Evolutionary conservation across 2,329 filamentous ascomycete genomes (phyloP), one percentile per base, ranked within the genome.

Genomic region (Bipolaris bicolor): DNA sequence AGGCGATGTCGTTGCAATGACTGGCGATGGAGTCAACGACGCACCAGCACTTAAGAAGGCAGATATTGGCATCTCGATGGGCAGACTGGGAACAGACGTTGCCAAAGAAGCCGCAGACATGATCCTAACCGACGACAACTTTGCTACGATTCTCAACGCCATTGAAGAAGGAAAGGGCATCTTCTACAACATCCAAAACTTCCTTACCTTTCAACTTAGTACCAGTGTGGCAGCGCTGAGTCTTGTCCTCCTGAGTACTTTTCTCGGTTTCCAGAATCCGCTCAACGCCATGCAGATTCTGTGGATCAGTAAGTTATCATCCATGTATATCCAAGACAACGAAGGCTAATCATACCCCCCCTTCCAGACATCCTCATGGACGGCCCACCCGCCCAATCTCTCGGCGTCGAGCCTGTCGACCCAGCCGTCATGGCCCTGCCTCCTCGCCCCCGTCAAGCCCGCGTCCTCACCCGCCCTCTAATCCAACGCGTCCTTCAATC

Each of bases 181-280:
- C 67, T 99, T 99, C 79, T 97, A 95, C 84, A 99, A 99, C 77
- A 98, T 99, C 65, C 95, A 99, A 74, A 99, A 99, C 77, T 99
- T 99, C 79, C 84, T 99, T 62, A 98, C 95, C 0, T 99, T 99
- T 79, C 96, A 99, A 80, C 85, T 99, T 56, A 97, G 93, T 77
- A 99, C 95, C 46, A 97, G 92, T 74, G 95, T 96, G 18, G 95
- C 96, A 52, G 92, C 95, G 60, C 82, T 99, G 65, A 92, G 90
- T 56, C 83, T 99, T 52, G 95, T 99, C 16, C 86, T 99, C 65
- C 78, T 99, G 70, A 97, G 93, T 82, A 97, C 92, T 29, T 90
- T 91, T 66, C 84, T 97, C 60, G 95, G 95, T 37, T 95, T 96
- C 80, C 93, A 92, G 78, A 97, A 95, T 74, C 96, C 95, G 44